Evolutionary conservation across 2,329 filamentous ascomycete genomes (phyloP), one percentile per base, ranked within the genome.

Genomic region (Colletotrichum neosansevieriae): DNA sequence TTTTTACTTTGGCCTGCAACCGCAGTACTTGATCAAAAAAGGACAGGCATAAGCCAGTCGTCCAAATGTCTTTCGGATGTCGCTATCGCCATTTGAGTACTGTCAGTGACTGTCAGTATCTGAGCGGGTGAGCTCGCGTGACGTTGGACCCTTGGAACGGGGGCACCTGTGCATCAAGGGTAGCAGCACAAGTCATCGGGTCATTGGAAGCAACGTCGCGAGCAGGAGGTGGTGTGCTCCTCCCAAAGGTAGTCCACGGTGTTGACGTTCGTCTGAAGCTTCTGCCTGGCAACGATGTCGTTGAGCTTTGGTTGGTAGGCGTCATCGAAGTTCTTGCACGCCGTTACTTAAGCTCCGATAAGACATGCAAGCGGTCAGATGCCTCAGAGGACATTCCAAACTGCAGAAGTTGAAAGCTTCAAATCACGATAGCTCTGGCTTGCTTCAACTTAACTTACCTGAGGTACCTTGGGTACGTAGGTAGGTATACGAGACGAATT

Each of bases 241-340:
- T 38, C 11, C 36, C 13, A 15, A 10, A 29, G 29, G 29, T 29
- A 29, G 36, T 13, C 36, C 12, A 38, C 9, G 36, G 36, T 12
- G 17, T n/a, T 44, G 51, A 54, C 40, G 44, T 63, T 63, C 51
- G 34, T 63, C 59, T 67, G 51, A 51, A 67, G 60, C 64, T 53
- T 63, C 17, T 54, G 36, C 50, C 36, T 50, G 58, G n/a, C 24
- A 9, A 50, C 38, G 36, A 38, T 6, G 9, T 15, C 9, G 10
- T 12, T 38, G 36, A 38, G 36, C 11, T 38, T 12, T 12, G 36
- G 36, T 24, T 15, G 29, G 49, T 29, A 53, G 29, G 49, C 29
- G 49, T 17, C 49, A 36, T 34, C n/a, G 49, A 53, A 32, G 29
- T 17, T 53, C 49, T 53, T 24, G 7, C 9, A 19, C 17, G 49